Evolutionary conservation across 192 early-diverging fungal species (phyloP).

Genomic region (Rhizophagus clarus): DNA sequence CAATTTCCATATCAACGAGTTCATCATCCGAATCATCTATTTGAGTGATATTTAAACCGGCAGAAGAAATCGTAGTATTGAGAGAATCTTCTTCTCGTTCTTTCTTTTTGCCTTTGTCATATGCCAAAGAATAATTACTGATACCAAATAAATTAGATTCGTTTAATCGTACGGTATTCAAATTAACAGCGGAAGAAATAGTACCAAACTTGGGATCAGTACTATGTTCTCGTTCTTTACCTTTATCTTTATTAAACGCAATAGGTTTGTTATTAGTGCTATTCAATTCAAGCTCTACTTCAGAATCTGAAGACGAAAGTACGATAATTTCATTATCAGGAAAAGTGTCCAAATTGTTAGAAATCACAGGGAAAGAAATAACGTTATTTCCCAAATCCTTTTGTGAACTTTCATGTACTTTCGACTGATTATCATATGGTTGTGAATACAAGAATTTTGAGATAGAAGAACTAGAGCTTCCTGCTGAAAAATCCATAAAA

Average conservation of each 20-base stretch:
- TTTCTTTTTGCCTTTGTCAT: not conserved
- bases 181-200: not conserved
- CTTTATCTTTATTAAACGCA: not conserved
- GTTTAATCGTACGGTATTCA: not conserved
- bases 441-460: not conserved
- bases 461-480: not conserved
- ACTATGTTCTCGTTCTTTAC: not conserved
- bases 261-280: not conserved
- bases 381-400: not conserved
- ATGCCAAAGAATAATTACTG: not conserved
- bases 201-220: not conserved
- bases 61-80: too few relatives aligned
- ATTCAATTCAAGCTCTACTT: not conserved
- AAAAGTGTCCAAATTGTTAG: not conserved
- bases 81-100: not conserved
- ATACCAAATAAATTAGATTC: not conserved
- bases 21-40: not conserved
- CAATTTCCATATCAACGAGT: not conserved
- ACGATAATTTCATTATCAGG: not conserved
- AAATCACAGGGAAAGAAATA: not conserved
- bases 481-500: not conserved
- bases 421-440: not conserved
- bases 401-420: not conserved
- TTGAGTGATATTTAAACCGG: too few relatives aligned
- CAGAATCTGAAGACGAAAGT: not conserved